Evolutionary conservation across 192 early-diverging fungal species (phyloP).

Genomic region (Backusella australiensis): DNA sequence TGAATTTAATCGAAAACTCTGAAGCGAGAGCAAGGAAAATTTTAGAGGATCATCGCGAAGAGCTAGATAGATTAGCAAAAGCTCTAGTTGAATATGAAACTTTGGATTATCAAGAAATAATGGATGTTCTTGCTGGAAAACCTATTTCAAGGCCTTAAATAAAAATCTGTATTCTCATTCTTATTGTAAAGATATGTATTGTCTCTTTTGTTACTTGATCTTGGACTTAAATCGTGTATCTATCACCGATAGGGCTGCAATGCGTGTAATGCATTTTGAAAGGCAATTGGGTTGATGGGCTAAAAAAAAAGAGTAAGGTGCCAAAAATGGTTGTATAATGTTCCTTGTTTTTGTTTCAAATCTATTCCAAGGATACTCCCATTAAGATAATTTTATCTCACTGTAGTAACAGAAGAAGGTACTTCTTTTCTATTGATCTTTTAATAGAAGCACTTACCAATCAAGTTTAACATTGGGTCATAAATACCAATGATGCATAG

Average conservation of each 20-base stretch:
- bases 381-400: not conserved
- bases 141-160: conserved; percentile 46
- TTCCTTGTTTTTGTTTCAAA: not conserved
- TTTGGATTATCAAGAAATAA: conserved; percentile 84
- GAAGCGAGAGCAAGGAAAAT: conserved; percentile 70
- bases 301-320: not conserved
- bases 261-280: not conserved
- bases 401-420: not conserved
- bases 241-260: not conserved
- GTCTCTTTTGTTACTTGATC: not conserved
- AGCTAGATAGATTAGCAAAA: conserved; percentile 86
- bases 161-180: conserved; percentile 4
- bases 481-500: not conserved
- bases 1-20: conserved; percentile 66
- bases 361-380: not conserved
- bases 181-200: not conserved
- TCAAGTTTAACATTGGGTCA: not conserved
- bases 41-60: conserved; percentile 75
- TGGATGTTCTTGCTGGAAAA: conserved; percentile 69
- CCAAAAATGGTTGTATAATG: not conserved
- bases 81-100: conserved; percentile 98
- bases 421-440: not conserved
- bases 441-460: not conserved
- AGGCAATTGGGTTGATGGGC: not conserved
- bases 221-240: not conserved